Evolutionary conservation across 2,329 filamentous ascomycete species (phyloP).

Genomic region (Colletotrichum cordylinicola): DNA sequence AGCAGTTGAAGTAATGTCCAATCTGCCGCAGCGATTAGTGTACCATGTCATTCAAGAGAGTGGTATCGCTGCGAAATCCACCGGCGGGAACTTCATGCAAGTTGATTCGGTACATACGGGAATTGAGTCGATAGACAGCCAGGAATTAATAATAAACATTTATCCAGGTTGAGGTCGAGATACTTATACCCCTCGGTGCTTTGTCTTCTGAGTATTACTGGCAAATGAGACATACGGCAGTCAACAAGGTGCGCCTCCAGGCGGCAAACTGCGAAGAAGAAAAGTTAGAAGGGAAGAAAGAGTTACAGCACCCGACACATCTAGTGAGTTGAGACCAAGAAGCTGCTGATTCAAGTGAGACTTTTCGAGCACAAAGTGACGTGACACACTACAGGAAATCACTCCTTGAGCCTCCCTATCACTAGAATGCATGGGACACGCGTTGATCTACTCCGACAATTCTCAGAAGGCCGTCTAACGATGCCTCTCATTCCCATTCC

Average conservation of each 20-base stretch:
- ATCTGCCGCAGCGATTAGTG: neutral
- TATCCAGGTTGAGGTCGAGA: neutral
- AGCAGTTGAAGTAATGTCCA: neutral
- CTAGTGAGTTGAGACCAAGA: neutral
- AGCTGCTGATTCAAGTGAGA: neutral
- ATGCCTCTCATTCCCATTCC: too few relatives aligned
- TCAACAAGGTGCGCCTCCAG: too few relatives aligned
- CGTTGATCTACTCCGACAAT: too few relatives aligned
- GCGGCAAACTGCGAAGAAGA: too few relatives aligned
- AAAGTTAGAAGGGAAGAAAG: too few relatives aligned
- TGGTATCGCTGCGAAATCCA: neutral
- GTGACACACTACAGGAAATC: rapidly evolving
- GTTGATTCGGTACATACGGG: neutral
- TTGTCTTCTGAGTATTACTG: neutral
- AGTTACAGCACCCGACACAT: neutral
- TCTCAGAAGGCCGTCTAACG: too few relatives aligned
- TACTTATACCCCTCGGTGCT: rapidly evolving
- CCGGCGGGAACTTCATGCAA: neutral
- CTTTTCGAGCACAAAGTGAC: neutral
- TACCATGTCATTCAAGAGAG: neutral
- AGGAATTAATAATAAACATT: neutral
- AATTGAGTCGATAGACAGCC: rapidly evolving
- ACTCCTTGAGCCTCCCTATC: neutral
- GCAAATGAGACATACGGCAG: too few relatives aligned
- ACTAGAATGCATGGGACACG: too few relatives aligned